Evolutionary conservation across 306 rosid species (phyloP), one percentile per base, ranked within the genome.

Genomic region (Medicago arabica): DNA sequence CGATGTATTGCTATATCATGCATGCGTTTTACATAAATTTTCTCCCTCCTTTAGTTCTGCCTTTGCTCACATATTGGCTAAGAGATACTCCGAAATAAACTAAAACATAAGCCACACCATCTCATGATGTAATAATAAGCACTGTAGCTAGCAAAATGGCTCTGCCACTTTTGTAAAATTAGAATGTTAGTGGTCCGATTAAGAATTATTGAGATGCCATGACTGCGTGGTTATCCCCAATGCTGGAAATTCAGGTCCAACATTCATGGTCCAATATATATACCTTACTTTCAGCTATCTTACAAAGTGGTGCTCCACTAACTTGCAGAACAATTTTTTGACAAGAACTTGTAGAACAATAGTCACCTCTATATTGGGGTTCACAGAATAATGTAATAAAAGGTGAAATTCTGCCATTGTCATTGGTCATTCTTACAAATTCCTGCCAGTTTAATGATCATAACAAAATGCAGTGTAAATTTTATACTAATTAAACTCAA

Each of bases 331-430:
- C 31, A 28, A 28, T 28, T 28, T 28, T 28, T 28, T 28, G 31
- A 28, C 31, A 28, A 28, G 31, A 28, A 28, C 31, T 28, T 28
- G 31, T 28, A 28, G 17, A 62, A 54, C 13, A 36, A 62, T 36
- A 8, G 4, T 36, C 67, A n/a, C 67, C 2, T 41, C 8, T 66
- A 60, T 31, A 60, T 6, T 8, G 8, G 54, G 72, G 39, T 21
- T 43, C 72, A 44, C 72, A 43, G 72, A 67, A 67, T 67, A 67
- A 65, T 43, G 7, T 14, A 14, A 13, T 44, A 67, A 40, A 17
- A 65, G 39, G 71, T 66, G 34, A 41, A 66, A 40, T 66, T 59
- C 39, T 44, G 12, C 15, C 1, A 11, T 44, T 43, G 10, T 2
- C 10, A 41, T 25, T 25, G 3, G 28, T 25, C 28, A 25, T 25